Evolutionary conservation across 768 basidiomycete genomes (phyloP).

Genomic region (Porphyrellus cyaneotinctus): DNA sequence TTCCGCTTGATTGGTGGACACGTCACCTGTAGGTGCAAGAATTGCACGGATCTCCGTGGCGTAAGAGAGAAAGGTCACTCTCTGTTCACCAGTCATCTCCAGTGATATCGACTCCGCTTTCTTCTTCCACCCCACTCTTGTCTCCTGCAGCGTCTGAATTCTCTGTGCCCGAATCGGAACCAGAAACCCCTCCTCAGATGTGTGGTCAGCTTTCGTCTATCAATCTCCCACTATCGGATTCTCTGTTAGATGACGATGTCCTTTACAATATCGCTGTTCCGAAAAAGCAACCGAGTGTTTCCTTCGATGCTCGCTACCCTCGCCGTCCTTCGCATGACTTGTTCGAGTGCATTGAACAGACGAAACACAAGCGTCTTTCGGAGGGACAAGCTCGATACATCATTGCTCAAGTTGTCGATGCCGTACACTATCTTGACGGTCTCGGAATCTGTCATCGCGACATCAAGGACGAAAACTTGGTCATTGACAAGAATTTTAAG

Average conservation of each 20-base stretch:
- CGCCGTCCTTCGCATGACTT: constrained; percentile 86
- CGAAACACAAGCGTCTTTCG: constrained; percentile 69
- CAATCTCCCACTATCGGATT: constrained; percentile 15
- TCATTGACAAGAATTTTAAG: constrained; percentile 70
- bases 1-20: constrained; percentile 2
- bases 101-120: constrained; percentile 22
- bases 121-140: constrained; percentile 48
- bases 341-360: constrained; percentile 93
- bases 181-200: constrained; percentile 40
- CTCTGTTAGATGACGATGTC: constrained; percentile 8
- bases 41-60: constrained; percentile 90
- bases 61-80: constrained; percentile 38
- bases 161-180: constrained; percentile 42
- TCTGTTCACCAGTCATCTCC: constrained; percentile 23
- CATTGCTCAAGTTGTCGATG: constrained; percentile 85
- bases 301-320: constrained; percentile 37
- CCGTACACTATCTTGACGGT: constrained; percentile 72
- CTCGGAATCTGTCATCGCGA: constrained; percentile 92
- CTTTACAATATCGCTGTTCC: constrained; percentile 5
- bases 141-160: constrained; percentile 53
- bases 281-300: constrained; percentile 9
- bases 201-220: constrained; percentile 23
- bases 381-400: constrained; percentile 79
- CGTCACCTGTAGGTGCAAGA: constrained; percentile 68
- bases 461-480: constrained; percentile 94